Percentiles rank a stretch among this genome's conserved stretches.
Evolutionary conservation across 768 basidiomycete species (phyloP).

Genomic region (Polyporus arcularius): DNA sequence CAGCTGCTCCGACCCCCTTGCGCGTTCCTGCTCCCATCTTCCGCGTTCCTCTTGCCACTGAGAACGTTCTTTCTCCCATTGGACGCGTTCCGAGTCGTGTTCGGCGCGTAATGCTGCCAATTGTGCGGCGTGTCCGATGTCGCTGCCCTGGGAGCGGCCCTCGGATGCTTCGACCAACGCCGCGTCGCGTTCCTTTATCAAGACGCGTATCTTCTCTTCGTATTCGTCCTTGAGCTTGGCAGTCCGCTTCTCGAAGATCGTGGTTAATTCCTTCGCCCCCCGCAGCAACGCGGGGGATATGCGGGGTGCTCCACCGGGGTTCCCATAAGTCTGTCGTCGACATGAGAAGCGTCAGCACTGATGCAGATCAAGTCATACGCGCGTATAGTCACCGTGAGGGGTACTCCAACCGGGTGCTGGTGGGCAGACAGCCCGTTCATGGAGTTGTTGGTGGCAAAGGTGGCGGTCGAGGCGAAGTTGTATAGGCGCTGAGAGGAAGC

Average conservation of each 20-base stretch:
- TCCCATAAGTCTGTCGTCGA: neutral
- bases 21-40: too few relatives aligned
- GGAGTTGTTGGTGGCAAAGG: too few relatives aligned
- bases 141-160: neutral
- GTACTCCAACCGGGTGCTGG: too few relatives aligned
- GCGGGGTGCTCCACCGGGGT: neutral
- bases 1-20: too few relatives aligned
- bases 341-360: neutral
- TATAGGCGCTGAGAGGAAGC: too few relatives aligned
- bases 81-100: neutral
- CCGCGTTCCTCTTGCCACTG: too few relatives aligned
- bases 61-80: too few relatives aligned
- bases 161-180: neutral
- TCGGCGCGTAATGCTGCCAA: neutral
- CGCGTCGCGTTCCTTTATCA: slow-evolving; percentile 1
- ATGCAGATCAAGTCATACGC: neutral
- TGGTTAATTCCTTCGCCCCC: slow-evolving; percentile 1
- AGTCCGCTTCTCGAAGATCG: slow-evolving; percentile 5
- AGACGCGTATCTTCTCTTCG: slow-evolving; percentile 1
- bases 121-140: neutral
- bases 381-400: neutral
- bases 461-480: too few relatives aligned
- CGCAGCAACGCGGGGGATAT: slow-evolving; percentile 6
- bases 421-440: too few relatives aligned
- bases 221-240: neutral